Evolutionary conservation across 768 basidiomycete species (phyloP), one percentile per base, ranked within the genome.

Genomic region (Boletus edulis): DNA sequence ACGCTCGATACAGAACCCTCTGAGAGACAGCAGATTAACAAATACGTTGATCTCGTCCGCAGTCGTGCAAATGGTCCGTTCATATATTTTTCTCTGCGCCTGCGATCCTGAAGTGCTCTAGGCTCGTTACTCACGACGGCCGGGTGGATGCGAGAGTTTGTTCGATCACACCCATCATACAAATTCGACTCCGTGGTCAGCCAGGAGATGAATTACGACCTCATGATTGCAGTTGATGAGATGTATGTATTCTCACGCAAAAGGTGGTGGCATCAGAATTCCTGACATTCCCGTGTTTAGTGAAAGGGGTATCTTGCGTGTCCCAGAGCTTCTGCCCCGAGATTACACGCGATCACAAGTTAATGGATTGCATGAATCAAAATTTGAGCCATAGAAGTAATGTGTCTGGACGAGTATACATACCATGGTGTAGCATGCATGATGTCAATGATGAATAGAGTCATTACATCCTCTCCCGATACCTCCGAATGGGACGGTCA

Each of bases 191-290:
- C 94, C n/a, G 87, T 89, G 48, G 92, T 99, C 18, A 88, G 79
- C 48, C 81, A 91, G 64, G 86, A 89, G 72, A 93, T 98, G 66
- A 97, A 94, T 66, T 97, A 95, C 67, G 97, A 99, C 73, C 80
- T 99, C 27, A 77, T 97, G 67, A 78, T 85, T 43, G 91, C 92
- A 3, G 74, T 97, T 7, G 95, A 98, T 67, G 89, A 93, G 70
- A 89, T 98, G 91, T 97, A 71, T 69, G 93, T 79, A 3, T 53
- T 50, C 44, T 56, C 40, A 7, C 27, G 15, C 39, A 14, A 20
- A 35, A 27, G 12, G 18, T 40, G 20, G 3, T 29, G 22, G 3
- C 18, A 35, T 31, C 12, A 45, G 24, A 27, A 18, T 47, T 40
- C 1, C 49, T 61, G 44, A 57, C 44, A 47, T 37, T 7, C 49